A percentile compares a stretch with the other conserved stretches of the same genome.
phyloP scores from a whole-genome alignment of 306 rosid species.

The Trifolium dubium region DNA sequence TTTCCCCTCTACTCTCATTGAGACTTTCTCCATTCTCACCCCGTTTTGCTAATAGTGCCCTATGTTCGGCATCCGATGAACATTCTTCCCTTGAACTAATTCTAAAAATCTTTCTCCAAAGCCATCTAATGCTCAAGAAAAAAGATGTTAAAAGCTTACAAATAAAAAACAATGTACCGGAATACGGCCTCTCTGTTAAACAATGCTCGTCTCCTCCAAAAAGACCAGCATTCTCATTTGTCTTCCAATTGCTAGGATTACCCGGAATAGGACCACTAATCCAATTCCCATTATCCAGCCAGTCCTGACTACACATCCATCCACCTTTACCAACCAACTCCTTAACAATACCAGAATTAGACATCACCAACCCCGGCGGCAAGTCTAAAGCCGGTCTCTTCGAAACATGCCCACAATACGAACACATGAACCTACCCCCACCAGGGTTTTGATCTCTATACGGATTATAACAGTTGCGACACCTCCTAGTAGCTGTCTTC shows the following conservation, averaged over 20 bases:
- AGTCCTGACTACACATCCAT: slow-evolving; percentile 89
- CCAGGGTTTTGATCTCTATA: slow-evolving; percentile 99
- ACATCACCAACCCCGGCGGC: slow-evolving; percentile 73
- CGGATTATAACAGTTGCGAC: slow-evolving; percentile 88
- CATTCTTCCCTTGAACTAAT: slow-evolving; percentile 76
- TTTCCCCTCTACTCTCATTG: slow-evolving; percentile 87
- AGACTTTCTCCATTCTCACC: slow-evolving; percentile 79
- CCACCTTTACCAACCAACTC: slow-evolving; percentile 90
- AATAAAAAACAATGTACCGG: slow-evolving; percentile 70
- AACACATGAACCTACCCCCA: slow-evolving; percentile 97
- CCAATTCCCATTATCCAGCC: slow-evolving; percentile 92
- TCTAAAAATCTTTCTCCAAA: slow-evolving; percentile 89
- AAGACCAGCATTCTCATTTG: slow-evolving; percentile 57
- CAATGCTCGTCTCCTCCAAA: slow-evolving; percentile 86
- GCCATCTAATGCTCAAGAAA: slow-evolving; percentile 89
- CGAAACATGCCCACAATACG: slow-evolving; percentile 91
- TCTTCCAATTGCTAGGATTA: slow-evolving; percentile 71
- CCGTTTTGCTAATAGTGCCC: slow-evolving; percentile 67
- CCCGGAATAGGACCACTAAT: slow-evolving; percentile 65
- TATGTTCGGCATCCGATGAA: slow-evolving; percentile 76
- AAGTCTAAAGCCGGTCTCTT: slow-evolving; percentile 94
- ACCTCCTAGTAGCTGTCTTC: slow-evolving; percentile 86
- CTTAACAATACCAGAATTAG: slow-evolving; percentile 72
- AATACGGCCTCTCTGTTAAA: slow-evolving; percentile 82
- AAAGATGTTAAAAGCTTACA: slow-evolving; percentile 77